A percentile compares a stretch with the other conserved stretches of the same genome.
These are phyloP conservation scores for Yamadazyma epiphylla DNA, from an alignment of 1,139 yeast genomes.

Conservation along the genomic window DNA sequence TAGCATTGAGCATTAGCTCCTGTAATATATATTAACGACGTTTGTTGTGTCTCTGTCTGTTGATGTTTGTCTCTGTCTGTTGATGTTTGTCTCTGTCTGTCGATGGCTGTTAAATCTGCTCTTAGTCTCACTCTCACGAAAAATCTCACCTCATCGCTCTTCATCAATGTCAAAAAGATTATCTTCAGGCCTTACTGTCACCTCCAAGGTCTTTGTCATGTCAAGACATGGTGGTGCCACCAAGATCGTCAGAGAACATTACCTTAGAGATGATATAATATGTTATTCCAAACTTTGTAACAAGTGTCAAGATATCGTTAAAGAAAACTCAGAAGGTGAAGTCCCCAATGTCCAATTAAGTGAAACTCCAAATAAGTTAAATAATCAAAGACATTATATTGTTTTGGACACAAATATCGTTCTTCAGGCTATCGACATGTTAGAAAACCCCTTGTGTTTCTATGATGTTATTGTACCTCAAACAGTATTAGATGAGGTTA, in stretches of 20 bases:
- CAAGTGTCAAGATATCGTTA: constrained; percentile 53
- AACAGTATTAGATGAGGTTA: constrained; percentile 89
- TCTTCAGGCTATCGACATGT: constrained; percentile 81
- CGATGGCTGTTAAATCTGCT: too few relatives aligned
- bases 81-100: not conserved
- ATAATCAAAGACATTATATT: constrained; percentile 55
- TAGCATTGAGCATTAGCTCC: too few relatives aligned
- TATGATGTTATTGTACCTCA: constrained; percentile 92
- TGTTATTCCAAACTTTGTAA: constrained; percentile 75
- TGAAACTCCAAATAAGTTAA: constrained; percentile 42
- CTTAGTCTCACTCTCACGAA: too few relatives aligned
- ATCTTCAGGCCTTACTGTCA: constrained; percentile 60
- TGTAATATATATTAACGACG: too few relatives aligned
- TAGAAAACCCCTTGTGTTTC: constrained; percentile 75
- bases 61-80: not conserved
- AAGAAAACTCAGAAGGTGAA: constrained; percentile 54
- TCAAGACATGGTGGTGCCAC: constrained; percentile 88
- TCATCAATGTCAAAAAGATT: constrained; percentile 32
- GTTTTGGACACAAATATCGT: constrained; percentile 88
- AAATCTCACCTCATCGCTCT: not conserved
- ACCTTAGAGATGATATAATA: constrained; percentile 86
- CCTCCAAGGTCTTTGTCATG: constrained; percentile 89
- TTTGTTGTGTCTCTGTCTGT: not conserved
- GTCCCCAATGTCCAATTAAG: constrained; percentile 49
- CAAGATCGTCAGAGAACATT: constrained; percentile 91